Evolutionary conservation across 768 basidiomycete species (phyloP).

Genomic region (Auriscalpium microsporum): DNA sequence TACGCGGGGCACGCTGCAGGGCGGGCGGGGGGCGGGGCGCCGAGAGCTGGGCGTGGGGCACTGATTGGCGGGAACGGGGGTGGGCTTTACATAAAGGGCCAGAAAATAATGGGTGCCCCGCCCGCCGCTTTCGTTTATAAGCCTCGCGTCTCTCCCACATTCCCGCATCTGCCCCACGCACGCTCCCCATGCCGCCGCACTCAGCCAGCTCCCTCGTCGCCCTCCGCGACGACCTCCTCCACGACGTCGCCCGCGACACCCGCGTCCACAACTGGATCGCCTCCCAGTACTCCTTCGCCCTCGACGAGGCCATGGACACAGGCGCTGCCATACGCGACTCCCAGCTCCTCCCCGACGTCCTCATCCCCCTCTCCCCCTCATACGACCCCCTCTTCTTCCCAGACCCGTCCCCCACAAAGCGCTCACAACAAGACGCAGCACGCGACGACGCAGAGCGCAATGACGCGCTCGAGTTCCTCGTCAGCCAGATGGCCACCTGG

Average conservation of each 20-base stretch:
- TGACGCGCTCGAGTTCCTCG: constrained; percentile 28
- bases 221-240: neutral
- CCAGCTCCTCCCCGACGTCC: constrained; percentile 9
- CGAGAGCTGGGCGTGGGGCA: neutral
- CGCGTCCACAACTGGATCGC: constrained; percentile 17
- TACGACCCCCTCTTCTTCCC: constrained; percentile 30
- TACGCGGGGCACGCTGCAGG: too few species aligned
- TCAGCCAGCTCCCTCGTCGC: neutral
- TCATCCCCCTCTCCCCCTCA: constrained; percentile 16
- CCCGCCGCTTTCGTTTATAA: neutral
- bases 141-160: neutral
- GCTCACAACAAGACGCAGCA: constrained; percentile 6
- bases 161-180: neutral
- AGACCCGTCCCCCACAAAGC: neutral
- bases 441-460: constrained; percentile 25
- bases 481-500: constrained; percentile 26
- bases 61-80: neutral
- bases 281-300: constrained; percentile 15
- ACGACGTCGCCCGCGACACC: constrained; percentile 13
- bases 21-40: neutral
- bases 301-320: constrained; percentile 6
- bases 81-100: neutral
- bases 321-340: constrained; percentile 15
- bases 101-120: neutral
- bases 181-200: neutral